A percentile compares a stretch with the other conserved stretches of the same genome.
Conservation (phyloP, 2,329 filamentous ascomycete species). For the Fusarium chuoi region DNA sequence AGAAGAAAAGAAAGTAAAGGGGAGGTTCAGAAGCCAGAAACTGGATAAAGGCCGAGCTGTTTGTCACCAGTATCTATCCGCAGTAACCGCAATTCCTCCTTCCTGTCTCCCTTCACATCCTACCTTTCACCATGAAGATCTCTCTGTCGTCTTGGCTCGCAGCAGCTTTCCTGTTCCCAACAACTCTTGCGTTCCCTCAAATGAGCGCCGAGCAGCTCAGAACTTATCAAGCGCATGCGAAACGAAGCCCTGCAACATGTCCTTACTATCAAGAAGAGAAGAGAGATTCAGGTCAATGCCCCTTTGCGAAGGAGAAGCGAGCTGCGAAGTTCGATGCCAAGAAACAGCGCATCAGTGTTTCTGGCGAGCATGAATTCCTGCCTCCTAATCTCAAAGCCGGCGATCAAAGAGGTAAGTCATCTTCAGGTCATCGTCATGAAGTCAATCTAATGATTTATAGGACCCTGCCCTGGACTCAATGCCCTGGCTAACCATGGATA, state of each 20-base stretch:
- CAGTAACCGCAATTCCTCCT: background rate
- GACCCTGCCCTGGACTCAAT: constrained; percentile 7
- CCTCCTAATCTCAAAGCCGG: constrained; percentile 2
- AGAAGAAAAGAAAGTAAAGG: background rate
- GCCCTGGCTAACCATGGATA: constrained; percentile 11
- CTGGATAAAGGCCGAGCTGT: rapidly evolving
- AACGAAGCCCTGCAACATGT: background rate
- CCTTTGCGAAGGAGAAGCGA: background rate
- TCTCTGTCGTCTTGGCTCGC: background rate
- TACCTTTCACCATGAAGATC: background rate
- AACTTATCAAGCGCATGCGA: background rate
- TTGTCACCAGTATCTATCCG: rapidly evolving
- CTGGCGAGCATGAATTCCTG: background rate
- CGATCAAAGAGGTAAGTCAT: background rate
- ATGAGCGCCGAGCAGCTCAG: background rate
- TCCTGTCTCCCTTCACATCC: background rate
- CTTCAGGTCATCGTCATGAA: rapidly evolving
- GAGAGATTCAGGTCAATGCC: background rate
- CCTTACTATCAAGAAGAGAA: background rate
- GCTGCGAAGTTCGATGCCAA: constrained; percentile 1
- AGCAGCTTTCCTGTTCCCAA: background rate
- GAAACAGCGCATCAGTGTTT: background rate
- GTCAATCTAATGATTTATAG: background rate
- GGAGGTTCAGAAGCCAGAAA: background rate
- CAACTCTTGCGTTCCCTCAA: background rate